Percentiles rank a stretch among this genome's conserved stretches.
These are phyloP conservation scores for Neospora caninum DNA, from an alignment of 169 alveolate genomes.

Conservation along the genomic window DNA sequence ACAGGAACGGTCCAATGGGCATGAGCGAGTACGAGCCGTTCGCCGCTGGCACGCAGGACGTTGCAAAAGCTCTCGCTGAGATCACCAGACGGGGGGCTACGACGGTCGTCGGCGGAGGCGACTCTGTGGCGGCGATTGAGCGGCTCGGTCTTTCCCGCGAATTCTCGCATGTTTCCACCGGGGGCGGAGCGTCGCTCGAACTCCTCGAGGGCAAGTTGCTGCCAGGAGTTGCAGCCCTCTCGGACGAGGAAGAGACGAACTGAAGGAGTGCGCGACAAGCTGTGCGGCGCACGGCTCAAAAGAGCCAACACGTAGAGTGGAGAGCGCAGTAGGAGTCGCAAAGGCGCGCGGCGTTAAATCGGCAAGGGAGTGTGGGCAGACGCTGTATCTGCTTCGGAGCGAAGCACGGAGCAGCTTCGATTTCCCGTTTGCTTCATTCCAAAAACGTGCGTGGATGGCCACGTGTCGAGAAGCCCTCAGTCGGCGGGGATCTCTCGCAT, in stretches of 20 bases:
- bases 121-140: constrained; percentile 93
- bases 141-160: constrained; percentile 80
- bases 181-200: constrained; percentile 98
- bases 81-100: constrained; percentile 88
- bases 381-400: too few relatives aligned
- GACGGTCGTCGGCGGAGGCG: constrained; percentile 95
- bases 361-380: too few relatives aligned
- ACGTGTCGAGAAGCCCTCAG: too few relatives aligned
- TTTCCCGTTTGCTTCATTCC: neutral
- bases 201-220: constrained; percentile 96
- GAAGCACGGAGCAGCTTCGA: too few relatives aligned
- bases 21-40: constrained; percentile 93
- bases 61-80: constrained; percentile 69
- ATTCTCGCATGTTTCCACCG: constrained; percentile 96
- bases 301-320: too few relatives aligned
- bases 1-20: constrained; percentile 81
- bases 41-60: constrained; percentile 86
- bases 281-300: too few relatives aligned
- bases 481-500: too few relatives aligned
- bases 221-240: constrained; percentile 93
- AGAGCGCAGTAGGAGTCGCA: too few relatives aligned
- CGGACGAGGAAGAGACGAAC: neutral
- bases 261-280: neutral
- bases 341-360: too few relatives aligned
- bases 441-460: neutral